Evolutionary conservation across 1,284 basidiomycete genomes (phyloP).

Genomic region (Entoloma clypeatum): DNA sequence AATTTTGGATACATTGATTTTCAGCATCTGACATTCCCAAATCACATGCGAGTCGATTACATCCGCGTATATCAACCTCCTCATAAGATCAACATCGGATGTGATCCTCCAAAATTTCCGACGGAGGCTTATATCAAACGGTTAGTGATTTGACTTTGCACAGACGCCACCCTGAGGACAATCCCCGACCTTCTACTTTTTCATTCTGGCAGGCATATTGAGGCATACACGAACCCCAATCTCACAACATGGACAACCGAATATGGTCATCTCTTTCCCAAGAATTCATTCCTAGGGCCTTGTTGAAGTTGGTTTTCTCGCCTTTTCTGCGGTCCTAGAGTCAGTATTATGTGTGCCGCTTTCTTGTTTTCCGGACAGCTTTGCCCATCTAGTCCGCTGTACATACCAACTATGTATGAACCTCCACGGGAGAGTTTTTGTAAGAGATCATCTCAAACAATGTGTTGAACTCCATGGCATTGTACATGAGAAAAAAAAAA

Average conservation of each 20-base stretch:
- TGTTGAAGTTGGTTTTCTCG: constrained; percentile 18
- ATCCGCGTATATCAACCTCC: constrained; percentile 65
- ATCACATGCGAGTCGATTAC: constrained; percentile 64
- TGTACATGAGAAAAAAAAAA: no score
- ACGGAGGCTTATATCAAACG: constrained; percentile 59
- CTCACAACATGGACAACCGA: constrained; percentile 39
- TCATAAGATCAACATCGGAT: constrained; percentile 60
- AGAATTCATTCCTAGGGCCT: constrained; percentile 33
- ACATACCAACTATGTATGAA: no score
- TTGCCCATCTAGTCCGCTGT: no score
- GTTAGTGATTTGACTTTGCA: constrained; percentile 27
- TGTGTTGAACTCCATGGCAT: no score
- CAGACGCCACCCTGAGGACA: background rate
- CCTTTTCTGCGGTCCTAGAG: constrained; percentile 6
- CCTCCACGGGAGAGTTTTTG: no score
- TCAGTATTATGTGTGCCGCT: constrained; percentile 3
- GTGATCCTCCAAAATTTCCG: constrained; percentile 65
- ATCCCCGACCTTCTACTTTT: background rate
- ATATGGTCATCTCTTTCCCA: constrained; percentile 36
- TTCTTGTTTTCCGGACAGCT: background rate
- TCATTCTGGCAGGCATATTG: constrained; percentile 29
- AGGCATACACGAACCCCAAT: constrained; percentile 41
- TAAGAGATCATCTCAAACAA: no score
- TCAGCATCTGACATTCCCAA: constrained; percentile 54
- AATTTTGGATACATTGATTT: constrained; percentile 51